Evolutionary conservation across 164 flowering plant genomes (phyloP).

Genomic region (Taxillus chinensis): DNA sequence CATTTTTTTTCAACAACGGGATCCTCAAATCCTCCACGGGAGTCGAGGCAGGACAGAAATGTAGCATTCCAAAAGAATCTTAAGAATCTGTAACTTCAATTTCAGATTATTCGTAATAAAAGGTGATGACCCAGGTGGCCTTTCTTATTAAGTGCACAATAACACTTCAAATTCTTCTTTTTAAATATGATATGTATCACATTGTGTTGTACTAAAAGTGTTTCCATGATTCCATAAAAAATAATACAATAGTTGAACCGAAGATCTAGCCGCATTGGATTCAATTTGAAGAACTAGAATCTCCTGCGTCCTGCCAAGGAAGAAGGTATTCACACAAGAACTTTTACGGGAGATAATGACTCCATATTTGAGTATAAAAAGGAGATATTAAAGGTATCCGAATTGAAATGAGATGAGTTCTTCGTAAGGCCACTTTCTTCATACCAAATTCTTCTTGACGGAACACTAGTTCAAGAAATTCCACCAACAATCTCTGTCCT

Average conservation of each 20-base stretch:
- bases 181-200: no score
- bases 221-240: no score
- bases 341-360: constrained; percentile 28
- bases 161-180: no score
- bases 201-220: no score
- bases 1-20: constrained; percentile 34
- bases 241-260: constrained; percentile 40
- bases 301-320: constrained; percentile 10
- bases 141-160: no score
- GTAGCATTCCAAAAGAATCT: constrained; percentile 13
- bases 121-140: constrained; percentile 6
- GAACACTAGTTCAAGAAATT: constrained; percentile 43
- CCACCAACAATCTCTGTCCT: constrained; percentile 28
- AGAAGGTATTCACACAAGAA: constrained; percentile 15
- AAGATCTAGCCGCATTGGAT: constrained; percentile 45
- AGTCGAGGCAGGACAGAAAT: constrained; percentile 16
- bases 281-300: constrained; percentile 47
- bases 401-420: constrained; percentile 47
- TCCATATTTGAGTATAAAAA: constrained; percentile 44
- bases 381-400: constrained; percentile 46
- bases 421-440: constrained; percentile 29
- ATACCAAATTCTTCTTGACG: constrained; percentile 40
- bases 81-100: constrained; percentile 11
- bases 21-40: constrained; percentile 21
- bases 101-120: constrained; percentile 15